A percentile compares a stretch with the other conserved stretches of the same genome.
Conservation (phyloP, 2,329 filamentous ascomycete species). For the Didymosphaeria variabile region DNA sequence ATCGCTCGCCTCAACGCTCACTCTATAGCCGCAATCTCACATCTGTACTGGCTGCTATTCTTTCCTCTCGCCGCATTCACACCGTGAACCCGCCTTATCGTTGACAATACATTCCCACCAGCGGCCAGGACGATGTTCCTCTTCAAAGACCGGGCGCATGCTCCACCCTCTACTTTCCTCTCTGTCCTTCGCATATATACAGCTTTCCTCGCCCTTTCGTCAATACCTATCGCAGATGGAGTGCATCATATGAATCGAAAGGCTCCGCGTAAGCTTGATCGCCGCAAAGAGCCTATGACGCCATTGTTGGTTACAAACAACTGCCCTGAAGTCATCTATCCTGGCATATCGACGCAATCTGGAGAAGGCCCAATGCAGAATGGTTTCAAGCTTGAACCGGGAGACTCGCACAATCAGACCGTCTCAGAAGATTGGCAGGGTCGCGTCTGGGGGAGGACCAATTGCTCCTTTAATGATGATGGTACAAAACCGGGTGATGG, state of each 20-base stretch:
- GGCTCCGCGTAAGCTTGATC: conserved; percentile 38
- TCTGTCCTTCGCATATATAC: conserved; percentile 33
- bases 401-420: conserved; percentile 67
- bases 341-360: conserved; percentile 76
- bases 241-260: conserved; percentile 46
- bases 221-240: conserved; percentile 33
- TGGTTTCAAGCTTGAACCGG: conserved; percentile 73
- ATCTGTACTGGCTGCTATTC: conserved; percentile 24
- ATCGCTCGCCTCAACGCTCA: conserved; percentile 3
- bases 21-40: conserved; percentile 1
- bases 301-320: conserved; percentile 76
- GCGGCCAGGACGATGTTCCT: conserved; percentile 32
- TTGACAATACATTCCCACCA: conserved; percentile 6
- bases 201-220: conserved; percentile 33
- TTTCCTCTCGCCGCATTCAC: background rate
- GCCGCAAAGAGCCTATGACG: conserved; percentile 45
- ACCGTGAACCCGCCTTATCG: background rate
- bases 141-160: conserved; percentile 18
- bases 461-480: conserved; percentile 77
- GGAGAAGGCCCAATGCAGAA: conserved; percentile 72
- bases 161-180: conserved; percentile 13
- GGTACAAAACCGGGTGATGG: conserved; percentile 63
- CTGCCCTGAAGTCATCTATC: conserved; percentile 77
- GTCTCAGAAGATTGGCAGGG: conserved; percentile 82
- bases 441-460: conserved; percentile 83